A percentile compares a stretch with the other conserved stretches of the same genome.
Evolutionary conservation across 2,329 filamentous ascomycete species (phyloP).

Genomic region (Exophiala sp.): DNA sequence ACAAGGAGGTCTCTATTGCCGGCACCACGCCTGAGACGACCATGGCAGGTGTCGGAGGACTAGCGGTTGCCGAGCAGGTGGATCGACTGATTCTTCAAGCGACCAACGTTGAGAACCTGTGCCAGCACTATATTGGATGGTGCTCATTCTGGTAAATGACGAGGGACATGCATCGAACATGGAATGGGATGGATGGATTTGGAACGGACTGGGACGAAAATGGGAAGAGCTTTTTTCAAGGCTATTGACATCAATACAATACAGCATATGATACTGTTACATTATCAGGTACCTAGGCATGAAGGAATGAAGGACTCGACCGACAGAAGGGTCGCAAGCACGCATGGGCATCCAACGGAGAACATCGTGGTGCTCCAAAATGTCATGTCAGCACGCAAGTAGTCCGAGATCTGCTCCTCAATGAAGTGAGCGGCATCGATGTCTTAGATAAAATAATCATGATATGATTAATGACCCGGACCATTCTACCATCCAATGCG

Average conservation of each 20-base stretch:
- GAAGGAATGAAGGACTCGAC: too few relatives aligned
- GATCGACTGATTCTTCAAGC: constrained; percentile 92
- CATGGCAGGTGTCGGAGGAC: constrained; percentile 41
- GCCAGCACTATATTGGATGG: constrained; percentile 98
- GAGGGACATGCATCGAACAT: background rate
- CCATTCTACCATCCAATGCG: background rate
- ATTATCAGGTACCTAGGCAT: too few relatives aligned
- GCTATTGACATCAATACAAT: too few relatives aligned
- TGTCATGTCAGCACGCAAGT: too few relatives aligned
- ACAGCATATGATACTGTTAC: too few relatives aligned
- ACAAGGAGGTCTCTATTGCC: constrained; percentile 12
- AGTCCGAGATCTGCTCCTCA: too few relatives aligned
- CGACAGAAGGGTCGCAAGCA: too few relatives aligned
- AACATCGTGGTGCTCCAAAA: too few relatives aligned
- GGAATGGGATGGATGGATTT: background rate
- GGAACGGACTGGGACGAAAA: background rate
- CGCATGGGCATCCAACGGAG: too few relatives aligned
- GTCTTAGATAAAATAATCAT: background rate
- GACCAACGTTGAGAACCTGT: constrained; percentile 93
- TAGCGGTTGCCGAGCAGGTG: constrained; percentile 80
- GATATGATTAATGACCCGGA: background rate
- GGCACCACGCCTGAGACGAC: constrained; percentile 19
- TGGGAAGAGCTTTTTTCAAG: background rate
- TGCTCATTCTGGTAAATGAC: constrained; percentile 85
- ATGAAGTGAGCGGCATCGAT: background rate